Evolutionary conservation across 2,329 filamentous ascomycete genomes (phyloP), one percentile per base, ranked within the genome.

Genomic region (Furcasterigmium sp.): DNA sequence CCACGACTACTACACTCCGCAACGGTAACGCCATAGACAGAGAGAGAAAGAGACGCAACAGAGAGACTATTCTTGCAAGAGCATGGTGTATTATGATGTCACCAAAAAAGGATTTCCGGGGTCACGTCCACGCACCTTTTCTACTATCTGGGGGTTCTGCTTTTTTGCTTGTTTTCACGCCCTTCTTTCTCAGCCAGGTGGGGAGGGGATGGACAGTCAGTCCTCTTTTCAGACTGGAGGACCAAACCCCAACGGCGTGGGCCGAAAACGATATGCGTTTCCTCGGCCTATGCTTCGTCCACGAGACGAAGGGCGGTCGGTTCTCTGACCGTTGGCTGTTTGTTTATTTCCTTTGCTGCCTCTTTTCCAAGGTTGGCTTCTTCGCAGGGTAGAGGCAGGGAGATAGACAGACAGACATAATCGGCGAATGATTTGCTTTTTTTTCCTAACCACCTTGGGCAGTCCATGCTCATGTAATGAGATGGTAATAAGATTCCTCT

Each of bases 21-120:
- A 41, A 47, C 44, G 39, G 47, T 42, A 47, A 32, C 45, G 45
- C 39, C 47, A 49, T 49, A 49, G 47, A 49, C 45, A 49, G 45
- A 49, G 44, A 34, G 9, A 34, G 4, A 35, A 11, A 35, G 32
- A 35, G 32, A 35, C n/a, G n/a, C n/a, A n/a, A n/a, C 7, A 35
- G 32, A 18, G 32, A 35, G 32, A 35, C 32, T 10, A 17, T 34
- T 29, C 37, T 44, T 35, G 26, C 39, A 49, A 45, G 45, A 49
- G 47, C 47, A 49, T 49, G 47, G 45, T 49, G 47, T 49, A 41
- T 41, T 42, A 40, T 45, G 45, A 47, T 45, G 44, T 42, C 39
- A 46, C n/a, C 32, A 49, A 45, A 47, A 49, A 45, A 38, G 47
- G 23, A 7, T 11, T 11, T 26, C 23, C 7, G 23, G 23, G 23